Evolutionary conservation across 345 rosid species (phyloP).

Genomic region (Physaria fendleri): DNA sequence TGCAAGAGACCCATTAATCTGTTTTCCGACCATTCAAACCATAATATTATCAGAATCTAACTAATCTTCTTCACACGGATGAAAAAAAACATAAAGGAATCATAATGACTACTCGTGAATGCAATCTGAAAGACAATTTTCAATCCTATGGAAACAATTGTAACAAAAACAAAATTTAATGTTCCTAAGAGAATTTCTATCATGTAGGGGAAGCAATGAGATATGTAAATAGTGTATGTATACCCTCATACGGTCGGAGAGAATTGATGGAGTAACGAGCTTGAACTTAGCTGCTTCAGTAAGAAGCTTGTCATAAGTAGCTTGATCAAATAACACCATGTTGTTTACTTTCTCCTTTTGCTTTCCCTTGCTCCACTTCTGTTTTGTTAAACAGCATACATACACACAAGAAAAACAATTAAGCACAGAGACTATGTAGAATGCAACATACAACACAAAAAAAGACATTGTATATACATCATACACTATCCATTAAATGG

Average conservation of each 20-base stretch:
- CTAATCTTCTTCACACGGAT: not conserved
- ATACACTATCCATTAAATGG: not conserved
- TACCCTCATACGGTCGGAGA: slow-evolving; percentile 78
- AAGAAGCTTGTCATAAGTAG: slow-evolving; percentile 70
- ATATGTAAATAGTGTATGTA: not conserved
- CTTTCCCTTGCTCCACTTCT: slow-evolving; percentile 95
- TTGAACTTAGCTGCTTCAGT: slow-evolving; percentile 72
- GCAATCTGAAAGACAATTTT: not conserved
- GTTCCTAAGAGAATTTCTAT: not conserved
- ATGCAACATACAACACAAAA: not conserved
- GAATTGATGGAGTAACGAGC: slow-evolving; percentile 70
- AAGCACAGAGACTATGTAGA: not conserved
- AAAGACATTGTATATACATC: not conserved
- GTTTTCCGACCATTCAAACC: not conserved
- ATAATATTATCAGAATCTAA: not conserved
- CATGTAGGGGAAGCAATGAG: not conserved
- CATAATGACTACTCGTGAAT: too few species aligned
- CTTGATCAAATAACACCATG: slow-evolving; percentile 83
- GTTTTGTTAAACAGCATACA: slow-evolving; percentile 1
- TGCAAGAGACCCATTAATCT: slow-evolving; percentile 58
- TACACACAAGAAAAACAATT: not conserved
- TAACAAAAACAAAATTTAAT: not conserved
- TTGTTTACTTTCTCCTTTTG: slow-evolving; percentile 96
- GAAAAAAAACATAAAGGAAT: too few species aligned
- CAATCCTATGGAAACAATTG: not conserved